Conservation (phyloP, 345 rosid genomes). For the Populus deltoides region DNA sequence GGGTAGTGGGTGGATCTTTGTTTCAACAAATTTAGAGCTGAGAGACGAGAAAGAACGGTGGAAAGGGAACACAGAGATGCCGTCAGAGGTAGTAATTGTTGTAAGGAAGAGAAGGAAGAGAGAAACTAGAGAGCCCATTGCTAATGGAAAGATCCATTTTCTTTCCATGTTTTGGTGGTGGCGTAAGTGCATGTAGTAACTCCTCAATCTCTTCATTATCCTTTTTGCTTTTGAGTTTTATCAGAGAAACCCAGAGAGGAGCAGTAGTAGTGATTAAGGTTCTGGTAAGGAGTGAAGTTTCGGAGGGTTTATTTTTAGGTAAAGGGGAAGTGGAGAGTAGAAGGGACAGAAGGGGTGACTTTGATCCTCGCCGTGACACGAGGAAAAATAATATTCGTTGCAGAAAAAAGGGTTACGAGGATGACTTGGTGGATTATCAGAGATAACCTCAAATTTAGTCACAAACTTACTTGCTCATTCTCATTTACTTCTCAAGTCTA, state of each 20-base stretch:
- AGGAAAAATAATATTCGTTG: not conserved
- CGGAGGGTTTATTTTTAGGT: not conserved
- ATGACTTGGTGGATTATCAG: too few species aligned
- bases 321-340: not conserved
- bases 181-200: conserved; percentile 59
- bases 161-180: conserved; percentile 59
- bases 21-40: conserved; percentile 67
- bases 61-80: conserved; percentile 53
- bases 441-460: too few species aligned
- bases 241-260: not conserved
- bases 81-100: conserved; percentile 51
- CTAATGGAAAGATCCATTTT: conserved; percentile 71
- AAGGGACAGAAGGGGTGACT: not conserved
- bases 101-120: conserved; percentile 55
- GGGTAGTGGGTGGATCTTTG: conserved; percentile 57
- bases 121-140: conserved; percentile 57
- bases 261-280: not conserved
- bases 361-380: not conserved
- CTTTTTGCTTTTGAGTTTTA: not conserved
- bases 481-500: too few species aligned
- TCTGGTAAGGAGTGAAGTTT: not conserved
- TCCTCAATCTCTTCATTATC: conserved; percentile 70
- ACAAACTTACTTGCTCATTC: too few species aligned
- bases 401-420: too few species aligned
- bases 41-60: conserved; percentile 44